A percentile compares a stretch with the other conserved stretches of the same genome.
Evolutionary conservation across 2,329 filamentous ascomycete genomes (phyloP).

Genomic region (Penicillium sp.): DNA sequence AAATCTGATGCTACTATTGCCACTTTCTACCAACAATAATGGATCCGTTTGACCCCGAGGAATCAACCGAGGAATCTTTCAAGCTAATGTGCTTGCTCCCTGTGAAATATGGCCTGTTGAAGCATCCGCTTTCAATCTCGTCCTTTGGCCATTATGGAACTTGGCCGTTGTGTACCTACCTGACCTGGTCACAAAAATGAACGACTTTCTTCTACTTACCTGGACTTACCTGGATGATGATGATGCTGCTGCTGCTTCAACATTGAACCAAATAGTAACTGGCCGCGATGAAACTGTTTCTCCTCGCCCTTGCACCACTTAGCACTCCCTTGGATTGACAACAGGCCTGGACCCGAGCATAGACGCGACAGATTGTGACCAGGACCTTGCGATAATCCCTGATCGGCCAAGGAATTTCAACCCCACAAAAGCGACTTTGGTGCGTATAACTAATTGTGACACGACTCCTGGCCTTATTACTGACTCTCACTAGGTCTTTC

Average conservation of each 20-base stretch:
- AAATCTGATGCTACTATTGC: constrained; percentile 9
- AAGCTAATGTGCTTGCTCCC: constrained; percentile 18
- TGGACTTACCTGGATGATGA: constrained; percentile 11
- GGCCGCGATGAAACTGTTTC: constrained; percentile 1
- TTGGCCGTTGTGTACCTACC: constrained; percentile 5
- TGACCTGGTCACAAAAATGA: constrained; percentile 3
- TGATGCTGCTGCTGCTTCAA: constrained; percentile 6
- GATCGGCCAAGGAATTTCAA: constrained; percentile 4
- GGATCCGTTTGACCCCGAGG: constrained; percentile 9
- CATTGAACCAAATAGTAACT: constrained; percentile 3
- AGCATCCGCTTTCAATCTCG: constrained; percentile 11
- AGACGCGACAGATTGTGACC: constrained; percentile 4
- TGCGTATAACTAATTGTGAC: constrained; percentile 7
- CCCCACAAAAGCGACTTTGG: constrained; percentile 5
- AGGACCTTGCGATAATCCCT: constrained; percentile 4
- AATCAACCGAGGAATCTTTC: constrained; percentile 7
- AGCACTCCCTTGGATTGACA: constrained; percentile 2
- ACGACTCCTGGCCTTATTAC: not conserved
- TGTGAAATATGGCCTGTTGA: constrained; percentile 8
- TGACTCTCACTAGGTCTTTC: constrained; percentile 10
- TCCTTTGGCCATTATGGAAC: constrained; percentile 11
- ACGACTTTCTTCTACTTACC: constrained; percentile 1
- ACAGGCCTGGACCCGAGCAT: constrained; percentile 5
- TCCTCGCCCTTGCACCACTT: not conserved
- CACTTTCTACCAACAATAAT: constrained; percentile 5